Base-by-base conservation (phyloP, 1,284 basidiomycete species). In the Cerioporus squamosus region DNA sequence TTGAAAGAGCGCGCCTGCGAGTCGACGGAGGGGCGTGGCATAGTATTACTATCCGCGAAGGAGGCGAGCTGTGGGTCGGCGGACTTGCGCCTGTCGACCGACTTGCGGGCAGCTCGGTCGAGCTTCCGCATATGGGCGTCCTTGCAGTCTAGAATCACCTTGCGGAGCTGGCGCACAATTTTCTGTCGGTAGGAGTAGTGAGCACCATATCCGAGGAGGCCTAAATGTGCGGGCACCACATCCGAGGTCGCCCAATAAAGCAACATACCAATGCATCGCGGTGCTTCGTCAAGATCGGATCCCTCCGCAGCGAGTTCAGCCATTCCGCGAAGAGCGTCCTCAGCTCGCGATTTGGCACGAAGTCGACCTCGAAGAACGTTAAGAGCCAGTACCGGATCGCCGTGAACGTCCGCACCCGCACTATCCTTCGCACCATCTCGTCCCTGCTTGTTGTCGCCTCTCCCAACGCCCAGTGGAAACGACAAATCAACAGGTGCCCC, bases 291-390 rank as follows among this genome's bases (percentile, higher is more conserved):
- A 92, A 71, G 48, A 88, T 80, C 22, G 87, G 85, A 73, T 93
- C 90, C 61, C 81, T 79, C 43, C 83, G 78, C 58, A 93, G 72
- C n/a, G 83, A 77, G 71, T 95, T 95, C 54, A 95, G 70, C 92
- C 92, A 94, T 53, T 81, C 79, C 15, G 91, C 84, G 54, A 94
- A 79, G 39, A 88, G 71, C 36, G 86, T 68, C 63, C 93, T 81
- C 67, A 95, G 73, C 63, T 90, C 89, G 53, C 84, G 82, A 72
- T 93, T 88, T n/a, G 88, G 86, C 59, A 93, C 74, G 69, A 95
- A 95, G 71, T 95, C 94, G 63, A 92, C 87, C 53, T 82, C 82
- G 73, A 95, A 95, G 72, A 95, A 94, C 10, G 91, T 93, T 66
- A 92, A 76, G 36, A 95, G 72, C 93, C 94, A 95, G 69, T 92